These are phyloP conservation scores for Cyclotella distinguenda DNA, from an alignment of 108 stramenopile species.

Conservation along the genomic window DNA sequence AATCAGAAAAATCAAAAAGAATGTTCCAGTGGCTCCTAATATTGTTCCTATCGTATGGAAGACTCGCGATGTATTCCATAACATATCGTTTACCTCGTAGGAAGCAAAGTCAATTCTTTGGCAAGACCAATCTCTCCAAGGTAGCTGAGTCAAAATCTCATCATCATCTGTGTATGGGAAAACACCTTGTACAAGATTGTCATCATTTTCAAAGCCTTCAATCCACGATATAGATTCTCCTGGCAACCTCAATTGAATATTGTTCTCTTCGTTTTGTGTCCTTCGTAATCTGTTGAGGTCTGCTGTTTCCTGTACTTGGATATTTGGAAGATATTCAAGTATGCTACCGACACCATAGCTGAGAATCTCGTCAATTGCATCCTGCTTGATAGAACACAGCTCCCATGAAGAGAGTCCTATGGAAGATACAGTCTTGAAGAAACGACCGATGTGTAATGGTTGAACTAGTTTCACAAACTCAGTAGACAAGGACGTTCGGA, in stretches of 20 bases:
- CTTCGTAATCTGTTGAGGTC: no score
- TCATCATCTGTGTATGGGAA: constrained; percentile 41
- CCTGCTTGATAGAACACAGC: constrained; percentile 23
- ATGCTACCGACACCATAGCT: background rate
- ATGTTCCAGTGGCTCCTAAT: constrained; percentile 8
- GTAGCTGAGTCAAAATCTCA: constrained; percentile 2
- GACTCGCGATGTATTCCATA: constrained; percentile 24
- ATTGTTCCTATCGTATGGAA: constrained; percentile 24
- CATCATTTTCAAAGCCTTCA: constrained; percentile 23
- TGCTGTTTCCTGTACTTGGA: no score
- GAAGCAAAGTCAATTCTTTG: constrained; percentile 16
- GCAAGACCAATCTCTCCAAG: constrained; percentile 23
- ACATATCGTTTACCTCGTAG: constrained; percentile 10
- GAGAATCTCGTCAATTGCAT: constrained; percentile 18
- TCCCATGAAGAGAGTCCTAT: constrained; percentile 32
- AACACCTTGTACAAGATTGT: constrained; percentile 15
- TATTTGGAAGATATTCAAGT: background rate
- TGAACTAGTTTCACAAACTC: constrained; percentile 21
- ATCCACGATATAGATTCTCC: no score
- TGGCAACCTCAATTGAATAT: no score
- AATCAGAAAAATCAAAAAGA: constrained; percentile 13
- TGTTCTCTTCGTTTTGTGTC: no score
- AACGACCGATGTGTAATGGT: constrained; percentile 19
- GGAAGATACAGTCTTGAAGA: constrained; percentile 21
- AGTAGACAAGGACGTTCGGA: constrained; percentile 21